Evolutionary conservation across 768 basidiomycete genomes (phyloP), one percentile per base, ranked within the genome.

Genomic region (Baorangia bicolor): DNA sequence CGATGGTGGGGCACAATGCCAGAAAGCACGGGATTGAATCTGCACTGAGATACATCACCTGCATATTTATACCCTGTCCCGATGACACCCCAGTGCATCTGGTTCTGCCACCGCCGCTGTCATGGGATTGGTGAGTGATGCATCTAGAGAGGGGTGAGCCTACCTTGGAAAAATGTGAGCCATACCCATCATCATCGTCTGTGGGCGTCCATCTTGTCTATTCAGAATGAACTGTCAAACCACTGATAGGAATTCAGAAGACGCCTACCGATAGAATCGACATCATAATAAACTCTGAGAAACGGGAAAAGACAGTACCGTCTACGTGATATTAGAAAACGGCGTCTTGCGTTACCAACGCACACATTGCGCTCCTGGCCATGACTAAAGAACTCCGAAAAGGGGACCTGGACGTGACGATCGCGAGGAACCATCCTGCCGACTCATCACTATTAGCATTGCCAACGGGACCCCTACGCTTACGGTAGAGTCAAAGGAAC

Each of bases 51-150:
- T 13, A 14, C 18, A 34, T 37, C 33, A n/a, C 44, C 43, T 34
- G 18, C 27, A 38, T 56, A 58, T 64, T 64, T 66, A 67, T 67
- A 63, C 42, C 35, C 18, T 42, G 31, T n/a, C 20, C 27, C 25
- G 37, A 42, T n/a, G 27, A 51, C 18, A 14, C 9, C 4, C 45
- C 10, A 34, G 9, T 30, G 12, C 27, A 25, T 53, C 38, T 25
- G 14, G 44, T 43, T 48, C 27, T 33, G 40, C 52, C 57, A 49
- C 58, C 40, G 50, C 39, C 42, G 53, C 52, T 53, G 33, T 42
- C 39, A 37, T 51, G 39, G 14, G 16, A 42, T 23, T 10, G 45
- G 45, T n/a, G 47, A 30, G 35, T n/a, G 27, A 20, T 47, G 43
- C 11, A 39, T 28, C 33, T n/a, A 44, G 42, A 25, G 31, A 18